Evolutionary conservation across 1,284 basidiomycete genomes (phyloP), one percentile per base, ranked within the genome.

Genomic region (Apiotrichum sp.): DNA sequence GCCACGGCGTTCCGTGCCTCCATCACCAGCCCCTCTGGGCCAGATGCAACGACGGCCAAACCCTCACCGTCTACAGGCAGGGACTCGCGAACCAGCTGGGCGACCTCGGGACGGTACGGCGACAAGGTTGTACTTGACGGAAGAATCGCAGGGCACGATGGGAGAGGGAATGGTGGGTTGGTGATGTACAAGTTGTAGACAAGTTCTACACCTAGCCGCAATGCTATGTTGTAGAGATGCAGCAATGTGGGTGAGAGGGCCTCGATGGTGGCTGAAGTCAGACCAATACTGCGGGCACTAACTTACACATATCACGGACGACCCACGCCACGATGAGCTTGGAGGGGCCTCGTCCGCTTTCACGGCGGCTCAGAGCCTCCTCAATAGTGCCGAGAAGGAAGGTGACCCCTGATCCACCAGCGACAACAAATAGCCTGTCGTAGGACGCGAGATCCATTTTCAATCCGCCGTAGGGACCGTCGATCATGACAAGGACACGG

Each of bases 391-490:
- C 74, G 9, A 75, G 58, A 16, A 71, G 63, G 58, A 73, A 74
- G 5, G 70, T 73, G 13, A 75, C 64, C 1, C 74, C 74, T 31
- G 67, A 69, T 9, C 74, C 74, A 3, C 74, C 74, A 22, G 69
- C 74, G 10, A 76, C 61, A 2, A 71, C 53, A 16, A 76, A 55
- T 3, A 72, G 64, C 32, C 50, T 61, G 35, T 71, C 69, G 50
- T 68, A 69, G 8, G 57, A 47, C 3, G 63, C 65, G 53, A 73
- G 48, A 52, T 71, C 66, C 40, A 69, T 50, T 52, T 67, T 71
- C 14, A 74, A 52, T 5, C 72, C 72, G 6, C 72, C 74, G 56
- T 74, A 74, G 8, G 74, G 74, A 11, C 74, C 74, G 50, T 73
- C 72, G 32, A 76, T 52, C 43, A 71, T 61, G 14, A 72, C 71